Base-by-base conservation (phyloP, 345 rosid genomes). In the Aquilaria yunnanensis region DNA sequence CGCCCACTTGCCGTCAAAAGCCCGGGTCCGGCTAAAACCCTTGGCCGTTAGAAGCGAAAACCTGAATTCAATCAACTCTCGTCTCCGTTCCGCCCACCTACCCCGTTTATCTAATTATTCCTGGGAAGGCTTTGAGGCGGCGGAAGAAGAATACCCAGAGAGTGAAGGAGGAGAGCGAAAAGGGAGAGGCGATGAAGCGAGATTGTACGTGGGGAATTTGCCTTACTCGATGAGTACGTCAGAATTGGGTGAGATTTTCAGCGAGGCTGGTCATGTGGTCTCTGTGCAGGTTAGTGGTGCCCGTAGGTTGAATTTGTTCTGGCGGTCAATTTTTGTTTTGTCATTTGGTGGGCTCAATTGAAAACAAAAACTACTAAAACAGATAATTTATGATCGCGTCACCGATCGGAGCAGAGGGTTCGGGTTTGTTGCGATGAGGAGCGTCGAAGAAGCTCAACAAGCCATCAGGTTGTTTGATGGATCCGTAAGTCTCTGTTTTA, bases 361-460 rank as follows among this genome's bases (percentile, higher is more conserved):
- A 8, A 8, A 5, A 2, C 43, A 4, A 37, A 34, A 37, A 8
- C 43, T 37, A 37, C 5, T 1, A 3, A 3, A 59, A 32, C 62
- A 94, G 99, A 80, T 88, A 73, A 92, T 90, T 8, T 82, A 85
- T 56, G 86, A 88, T 78, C 78, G 88, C 70, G 88, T 81, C 9
- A 90, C 91, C 4, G 96, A 88, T 64, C 85, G 97, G 81, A 94
- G 99, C 89, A 88, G 99, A 67, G 99, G 97, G 6, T 94, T 94
- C 61, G 99, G 81, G 11, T 90, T 94, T 68, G 90, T 90, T 5
- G 80, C 92, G 2, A 86, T 94, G 99, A 89, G 57, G 54, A 82
- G 72, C 68, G 65, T 76, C 46, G 87, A 88, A 54, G 95, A 90
- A 73, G 99, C 99, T 59, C 77, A 88, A 56, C 82, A 86, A 57